phyloP scores from a whole-genome alignment of 768 basidiomycete genomes.

The Boletales sp. region DNA sequence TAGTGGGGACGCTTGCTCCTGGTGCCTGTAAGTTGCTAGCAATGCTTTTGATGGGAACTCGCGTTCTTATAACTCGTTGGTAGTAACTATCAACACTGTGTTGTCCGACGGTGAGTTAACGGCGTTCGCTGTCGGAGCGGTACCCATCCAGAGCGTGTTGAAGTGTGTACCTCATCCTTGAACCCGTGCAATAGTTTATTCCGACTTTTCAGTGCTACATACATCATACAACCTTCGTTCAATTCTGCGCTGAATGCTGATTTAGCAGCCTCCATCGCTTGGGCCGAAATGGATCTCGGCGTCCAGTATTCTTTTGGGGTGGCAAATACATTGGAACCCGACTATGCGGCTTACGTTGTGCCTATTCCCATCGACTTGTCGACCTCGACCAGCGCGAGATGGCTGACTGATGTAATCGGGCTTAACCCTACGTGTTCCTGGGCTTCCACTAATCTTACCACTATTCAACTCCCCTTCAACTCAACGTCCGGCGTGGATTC shows the following conservation, averaged over 20 bases:
- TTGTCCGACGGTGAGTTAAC: constrained; percentile 19
- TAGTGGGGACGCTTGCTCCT: constrained; percentile 21
- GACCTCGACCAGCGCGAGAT: constrained; percentile 19
- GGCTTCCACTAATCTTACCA: constrained; percentile 24
- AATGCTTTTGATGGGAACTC: not conserved
- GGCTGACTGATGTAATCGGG: constrained; percentile 26
- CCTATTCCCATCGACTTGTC: constrained; percentile 19
- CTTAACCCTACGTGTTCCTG: constrained; percentile 27
- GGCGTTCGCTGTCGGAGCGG: constrained; percentile 23
- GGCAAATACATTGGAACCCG: constrained; percentile 10
- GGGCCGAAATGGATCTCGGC: constrained; percentile 24
- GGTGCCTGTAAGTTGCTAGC: constrained; percentile 19
- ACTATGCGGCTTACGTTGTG: constrained; percentile 15
- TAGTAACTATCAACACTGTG: constrained; percentile 22
- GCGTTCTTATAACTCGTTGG: not conserved
- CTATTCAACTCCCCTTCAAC: constrained; percentile 12
- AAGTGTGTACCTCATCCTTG: constrained; percentile 12
- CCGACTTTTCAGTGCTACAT: constrained; percentile 3
- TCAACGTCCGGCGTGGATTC: not conserved
- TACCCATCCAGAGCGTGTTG: constrained; percentile 20
- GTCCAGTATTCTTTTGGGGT: constrained; percentile 23
- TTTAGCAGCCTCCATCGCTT: constrained; percentile 18
- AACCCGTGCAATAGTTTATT: not conserved
- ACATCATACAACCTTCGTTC: not conserved
- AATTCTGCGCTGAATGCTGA: constrained; percentile 8